phyloP scores from a whole-genome alignment of 441 rosid genomes.

The Mallotus repandus region DNA sequence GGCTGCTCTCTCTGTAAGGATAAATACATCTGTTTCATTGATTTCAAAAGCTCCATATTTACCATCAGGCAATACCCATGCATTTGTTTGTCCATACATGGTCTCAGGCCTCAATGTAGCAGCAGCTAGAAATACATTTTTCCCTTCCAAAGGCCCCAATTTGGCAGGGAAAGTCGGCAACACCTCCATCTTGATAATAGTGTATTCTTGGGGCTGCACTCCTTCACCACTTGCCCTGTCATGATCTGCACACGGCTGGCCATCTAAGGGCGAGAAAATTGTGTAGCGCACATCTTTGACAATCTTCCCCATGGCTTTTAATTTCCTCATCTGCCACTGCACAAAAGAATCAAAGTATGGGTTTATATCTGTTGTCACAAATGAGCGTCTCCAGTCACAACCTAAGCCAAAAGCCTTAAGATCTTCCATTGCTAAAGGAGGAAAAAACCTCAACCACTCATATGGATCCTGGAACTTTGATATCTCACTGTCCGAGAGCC shows the following conservation, averaged over 20 bases:
- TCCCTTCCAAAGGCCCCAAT: slow-evolving; percentile 63
- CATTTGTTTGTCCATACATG: slow-evolving; percentile 95
- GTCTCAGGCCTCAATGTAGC: slow-evolving; percentile 98
- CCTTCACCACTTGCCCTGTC: slow-evolving; percentile 96
- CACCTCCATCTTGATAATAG: slow-evolving; percentile 90
- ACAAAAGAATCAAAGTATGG: slow-evolving; percentile 79
- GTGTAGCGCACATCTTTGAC: slow-evolving; percentile 82
- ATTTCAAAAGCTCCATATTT: slow-evolving; percentile 93
- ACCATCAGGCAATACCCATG: slow-evolving; percentile 95
- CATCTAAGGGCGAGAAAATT: slow-evolving; percentile 85
- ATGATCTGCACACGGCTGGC: slow-evolving; percentile 95
- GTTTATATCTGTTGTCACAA: slow-evolving; percentile 80
- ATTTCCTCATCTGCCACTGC: slow-evolving; percentile 88
- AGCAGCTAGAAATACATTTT: slow-evolving; percentile 75
- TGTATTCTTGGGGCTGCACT: slow-evolving; percentile 90
- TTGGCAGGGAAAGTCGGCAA: slow-evolving; percentile 62
- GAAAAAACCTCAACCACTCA: slow-evolving; percentile 76
- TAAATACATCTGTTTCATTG: slow-evolving; percentile 71
- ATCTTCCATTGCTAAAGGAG: slow-evolving; percentile 80
- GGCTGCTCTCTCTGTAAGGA: slow-evolving; percentile 72
- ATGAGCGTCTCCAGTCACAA: slow-evolving; percentile 92
- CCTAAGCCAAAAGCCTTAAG: slow-evolving; percentile 86
- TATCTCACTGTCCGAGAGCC: slow-evolving; percentile 67
- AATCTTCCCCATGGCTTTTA: slow-evolving; percentile 81
- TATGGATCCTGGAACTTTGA: slow-evolving; percentile 67